Conservation (phyloP, 495 filamentous ascomycete genomes). For the Penicillium roqueforti region DNA sequence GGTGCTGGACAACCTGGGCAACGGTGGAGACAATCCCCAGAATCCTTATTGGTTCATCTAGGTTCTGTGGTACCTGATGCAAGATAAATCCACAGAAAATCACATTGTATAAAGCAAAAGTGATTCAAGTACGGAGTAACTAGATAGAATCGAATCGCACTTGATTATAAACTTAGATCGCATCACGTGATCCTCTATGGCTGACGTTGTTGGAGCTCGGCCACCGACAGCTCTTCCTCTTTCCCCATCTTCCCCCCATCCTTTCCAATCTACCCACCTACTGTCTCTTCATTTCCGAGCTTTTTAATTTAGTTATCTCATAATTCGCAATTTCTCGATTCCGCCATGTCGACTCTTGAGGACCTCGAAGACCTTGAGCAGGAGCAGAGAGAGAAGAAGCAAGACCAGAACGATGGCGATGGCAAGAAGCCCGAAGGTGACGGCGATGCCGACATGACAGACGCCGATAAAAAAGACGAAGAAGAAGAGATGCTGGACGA, state of each 20-base stretch:
- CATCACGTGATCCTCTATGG: conserved; percentile 37
- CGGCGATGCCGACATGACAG: conserved; percentile 84
- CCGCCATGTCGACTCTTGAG: conserved; percentile 77
- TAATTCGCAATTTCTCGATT: conserved; percentile 9
- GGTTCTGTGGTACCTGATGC: not conserved
- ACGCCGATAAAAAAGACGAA: conserved; percentile 65
- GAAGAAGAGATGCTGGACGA: conserved; percentile 81
- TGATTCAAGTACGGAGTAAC: not conserved
- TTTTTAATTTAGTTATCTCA: conserved; percentile 3
- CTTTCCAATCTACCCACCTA: conserved; percentile 12
- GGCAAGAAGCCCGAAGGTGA: conserved; percentile 57
- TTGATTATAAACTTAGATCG: conserved; percentile 7
- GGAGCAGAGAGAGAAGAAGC: conserved; percentile 72
- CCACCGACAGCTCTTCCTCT: conserved; percentile 29
- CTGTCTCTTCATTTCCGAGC: conserved; percentile 3
- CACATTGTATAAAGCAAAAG: not conserved
- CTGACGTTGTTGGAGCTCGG: conserved; percentile 47
- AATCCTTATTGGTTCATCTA: conserved; percentile 2
- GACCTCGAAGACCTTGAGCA: conserved; percentile 76
- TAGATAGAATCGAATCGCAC: not conserved
- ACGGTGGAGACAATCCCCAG: not conserved
- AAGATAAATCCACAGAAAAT: not conserved
- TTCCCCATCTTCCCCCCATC: conserved; percentile 17
- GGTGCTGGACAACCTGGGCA: conserved; percentile 44
- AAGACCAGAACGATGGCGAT: conserved; percentile 53